phyloP scores from a whole-genome alignment of 331 rosid genomes.

The Ulmus americana region DNA sequence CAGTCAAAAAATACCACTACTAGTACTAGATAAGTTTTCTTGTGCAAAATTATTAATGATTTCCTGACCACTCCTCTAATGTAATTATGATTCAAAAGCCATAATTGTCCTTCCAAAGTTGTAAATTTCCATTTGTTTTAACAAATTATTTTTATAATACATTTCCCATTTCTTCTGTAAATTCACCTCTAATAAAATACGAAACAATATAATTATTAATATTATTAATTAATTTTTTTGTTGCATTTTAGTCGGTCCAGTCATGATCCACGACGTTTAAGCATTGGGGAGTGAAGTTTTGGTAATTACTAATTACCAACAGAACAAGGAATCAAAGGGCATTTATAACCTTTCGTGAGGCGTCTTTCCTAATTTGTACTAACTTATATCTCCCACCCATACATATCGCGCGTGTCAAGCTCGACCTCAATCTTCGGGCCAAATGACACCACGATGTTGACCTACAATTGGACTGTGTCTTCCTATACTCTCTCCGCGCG shows the following conservation, averaged over 20 bases:
- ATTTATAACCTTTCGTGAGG: neutral
- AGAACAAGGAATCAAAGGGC: neutral
- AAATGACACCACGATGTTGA: neutral
- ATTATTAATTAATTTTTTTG: too few relatives aligned
- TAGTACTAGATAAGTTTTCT: neutral
- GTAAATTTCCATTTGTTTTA: neutral
- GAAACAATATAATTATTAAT: neutral
- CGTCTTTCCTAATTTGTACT: neutral
- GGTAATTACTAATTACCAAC: constrained; percentile 1
- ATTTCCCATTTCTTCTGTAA: neutral
- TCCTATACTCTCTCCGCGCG: constrained; percentile 7
- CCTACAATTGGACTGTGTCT: neutral
- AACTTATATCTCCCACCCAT: neutral
- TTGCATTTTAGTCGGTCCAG: neutral
- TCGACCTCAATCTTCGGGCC: neutral
- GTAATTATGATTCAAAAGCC: neutral
- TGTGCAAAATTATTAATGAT: neutral
- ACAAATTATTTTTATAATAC: neutral
- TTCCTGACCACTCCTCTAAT: neutral
- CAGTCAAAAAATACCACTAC: too few relatives aligned
- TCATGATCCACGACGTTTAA: neutral
- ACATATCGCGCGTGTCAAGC: neutral
- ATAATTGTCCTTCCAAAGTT: neutral
- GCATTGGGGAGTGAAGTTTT: neutral
- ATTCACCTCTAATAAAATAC: neutral